These are phyloP conservation scores for Hanseniaspora occidentalis DNA, from an alignment of 805 yeast species.

Conservation along the genomic window DNA sequence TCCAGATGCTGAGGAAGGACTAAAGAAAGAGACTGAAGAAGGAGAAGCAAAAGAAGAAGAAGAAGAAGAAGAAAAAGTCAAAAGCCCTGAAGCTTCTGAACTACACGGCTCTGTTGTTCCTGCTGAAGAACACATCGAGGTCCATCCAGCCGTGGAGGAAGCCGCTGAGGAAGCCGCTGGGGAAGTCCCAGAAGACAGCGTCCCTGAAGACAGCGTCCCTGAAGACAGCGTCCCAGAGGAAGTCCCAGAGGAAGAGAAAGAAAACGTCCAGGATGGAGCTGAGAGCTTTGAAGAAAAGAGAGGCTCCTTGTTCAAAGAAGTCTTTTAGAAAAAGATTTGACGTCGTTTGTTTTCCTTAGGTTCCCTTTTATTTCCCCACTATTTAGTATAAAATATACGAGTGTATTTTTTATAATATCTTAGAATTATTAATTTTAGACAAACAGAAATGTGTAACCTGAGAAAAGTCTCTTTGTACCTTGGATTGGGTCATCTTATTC, in stretches of 20 bases:
- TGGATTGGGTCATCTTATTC: too few relatives aligned
- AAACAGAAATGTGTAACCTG: too few relatives aligned
- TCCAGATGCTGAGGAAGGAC: not conserved
- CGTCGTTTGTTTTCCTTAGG: too few relatives aligned
- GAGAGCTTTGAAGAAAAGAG: not conserved
- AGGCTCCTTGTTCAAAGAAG: not conserved
- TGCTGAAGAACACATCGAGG: not conserved
- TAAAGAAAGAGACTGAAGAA: too few relatives aligned
- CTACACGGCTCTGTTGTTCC: too few relatives aligned
- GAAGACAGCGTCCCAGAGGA: conserved; percentile 1
- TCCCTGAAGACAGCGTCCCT: not conserved
- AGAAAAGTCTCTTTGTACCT: too few relatives aligned
- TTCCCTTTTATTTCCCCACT: too few relatives aligned
- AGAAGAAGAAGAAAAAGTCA: not conserved
- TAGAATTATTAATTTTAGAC: too few relatives aligned
- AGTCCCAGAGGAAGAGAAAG: not conserved
- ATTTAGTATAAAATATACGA: too few relatives aligned
- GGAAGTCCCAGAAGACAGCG: not conserved
- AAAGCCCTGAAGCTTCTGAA: too few relatives aligned
- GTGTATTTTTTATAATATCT: too few relatives aligned
- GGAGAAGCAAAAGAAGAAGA: not conserved
- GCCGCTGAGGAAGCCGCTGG: not conserved
- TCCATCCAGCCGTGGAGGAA: not conserved
- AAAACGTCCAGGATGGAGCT: not conserved
- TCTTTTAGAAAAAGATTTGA: too few relatives aligned